Base-by-base conservation (phyloP, 441 rosid genomes). In the Euphorbia schlechtendalii region DNA sequence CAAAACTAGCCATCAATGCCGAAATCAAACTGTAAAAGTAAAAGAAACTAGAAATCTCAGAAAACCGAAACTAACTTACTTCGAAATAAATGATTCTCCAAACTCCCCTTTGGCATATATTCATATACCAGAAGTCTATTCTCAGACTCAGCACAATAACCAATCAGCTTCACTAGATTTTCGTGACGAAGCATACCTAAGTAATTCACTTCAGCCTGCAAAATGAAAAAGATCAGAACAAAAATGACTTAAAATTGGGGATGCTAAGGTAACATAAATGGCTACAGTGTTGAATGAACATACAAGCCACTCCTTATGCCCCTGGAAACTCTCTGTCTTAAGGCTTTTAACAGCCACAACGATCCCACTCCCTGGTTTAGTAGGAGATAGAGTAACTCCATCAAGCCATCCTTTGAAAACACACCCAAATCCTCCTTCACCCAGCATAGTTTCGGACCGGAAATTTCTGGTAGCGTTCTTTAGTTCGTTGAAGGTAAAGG, bases 381-480 rank as follows among this genome's bases (percentile, higher is more conserved):
- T 8, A n/a, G 93, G 94, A 58, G 83, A 65, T 5, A 81, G 75
- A 38, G 96, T 76, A 59, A 78, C 72, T 64, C 79, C 87, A 75
- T 87, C 98, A 54, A 92, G 76, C 98, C 98, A 92, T n/a, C 98
- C 98, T 78, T 92, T 92, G 64, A 83, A 89, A 65, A 92, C 98
- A 5, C 85, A 86, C 64, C 98, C 98, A 51, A 92, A 92, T 30
- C 98, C 98, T 25, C 98, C 98, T 74, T 92, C 98, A 67, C 98
- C 98, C 5, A 92, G 75, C 64, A 87, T 73, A 56, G 92, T 89
- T 54, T 92, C 98, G 0, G 89, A 83, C 38, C 92, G 89, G 75
- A 92, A 92, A 71, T 83, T 89, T 76, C 83, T 78, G 63, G 98
- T 92, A 34, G 96, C 88, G 67, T 70, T 66, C 71, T 77, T 89